A percentile compares a stretch with the other conserved stretches of the same genome.
phyloP scores from a whole-genome alignment of 805 yeast genomes.

The Candida oleophila region DNA sequence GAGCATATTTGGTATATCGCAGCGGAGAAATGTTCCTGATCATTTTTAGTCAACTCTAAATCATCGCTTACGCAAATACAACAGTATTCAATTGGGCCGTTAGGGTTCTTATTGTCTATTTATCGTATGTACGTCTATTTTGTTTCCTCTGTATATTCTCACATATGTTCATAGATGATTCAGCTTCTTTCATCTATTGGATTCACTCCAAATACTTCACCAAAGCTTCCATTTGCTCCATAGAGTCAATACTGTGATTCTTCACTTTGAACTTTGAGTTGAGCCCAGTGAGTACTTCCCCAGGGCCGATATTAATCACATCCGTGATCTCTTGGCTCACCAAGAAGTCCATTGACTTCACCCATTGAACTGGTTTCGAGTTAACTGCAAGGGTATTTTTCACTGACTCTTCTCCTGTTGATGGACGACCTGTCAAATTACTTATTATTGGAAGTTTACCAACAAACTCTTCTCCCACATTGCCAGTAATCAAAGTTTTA shows the following conservation, averaged over 20 bases:
- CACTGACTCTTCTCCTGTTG: slow-evolving; percentile 16
- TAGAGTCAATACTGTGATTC: slow-evolving; percentile 9
- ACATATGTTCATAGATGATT: not conserved
- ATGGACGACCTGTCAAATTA: slow-evolving; percentile 31
- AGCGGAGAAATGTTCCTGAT: too few relatives aligned
- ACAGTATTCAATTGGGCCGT: too few relatives aligned
- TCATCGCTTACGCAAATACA: too few relatives aligned
- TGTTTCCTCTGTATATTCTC: not conserved
- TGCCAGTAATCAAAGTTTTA: slow-evolving; percentile 6
- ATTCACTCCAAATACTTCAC: not conserved
- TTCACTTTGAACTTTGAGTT: slow-evolving; percentile 15
- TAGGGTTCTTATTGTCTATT: too few relatives aligned
- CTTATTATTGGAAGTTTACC: slow-evolving; percentile 35
- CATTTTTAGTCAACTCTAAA: too few relatives aligned
- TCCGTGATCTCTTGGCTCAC: slow-evolving; percentile 13
- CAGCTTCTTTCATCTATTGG: not conserved
- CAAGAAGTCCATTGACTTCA: slow-evolving; percentile 28
- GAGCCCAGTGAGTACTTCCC: slow-evolving; percentile 28
- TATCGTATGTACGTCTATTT: too few relatives aligned
- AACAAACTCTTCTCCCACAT: not conserved
- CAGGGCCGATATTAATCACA: slow-evolving; percentile 40
- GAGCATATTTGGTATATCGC: too few relatives aligned
- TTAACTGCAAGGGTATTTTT: slow-evolving; percentile 37
- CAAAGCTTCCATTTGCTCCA: slow-evolving; percentile 4
- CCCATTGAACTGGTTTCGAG: slow-evolving; percentile 46